Percentiles rank a stretch among this genome's conserved stretches.
phyloP scores from a whole-genome alignment of 371 early-diverging fungal genomes.

The Thermomucor indicae-seudaticae region DNA sequence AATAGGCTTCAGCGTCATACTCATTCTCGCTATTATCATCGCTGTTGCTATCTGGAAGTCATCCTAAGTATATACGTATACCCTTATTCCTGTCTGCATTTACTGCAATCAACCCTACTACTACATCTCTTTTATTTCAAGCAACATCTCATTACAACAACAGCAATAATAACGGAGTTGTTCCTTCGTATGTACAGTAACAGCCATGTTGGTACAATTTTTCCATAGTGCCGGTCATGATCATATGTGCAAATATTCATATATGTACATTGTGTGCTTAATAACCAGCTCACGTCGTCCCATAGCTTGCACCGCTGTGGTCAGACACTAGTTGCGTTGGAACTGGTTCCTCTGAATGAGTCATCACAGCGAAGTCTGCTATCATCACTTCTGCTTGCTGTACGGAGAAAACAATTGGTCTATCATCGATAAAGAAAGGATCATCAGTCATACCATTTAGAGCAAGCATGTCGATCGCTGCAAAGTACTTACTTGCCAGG shows the following conservation, averaged over 20 bases:
- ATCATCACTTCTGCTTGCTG: constrained; percentile 6
- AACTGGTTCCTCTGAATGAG: constrained; percentile 7
- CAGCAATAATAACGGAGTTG: too few relatives aligned
- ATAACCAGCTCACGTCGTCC: not conserved
- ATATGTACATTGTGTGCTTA: too few relatives aligned
- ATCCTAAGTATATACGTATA: not conserved
- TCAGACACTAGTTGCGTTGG: not conserved
- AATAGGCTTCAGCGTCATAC: constrained; percentile 36
- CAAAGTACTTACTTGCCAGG: constrained; percentile 11
- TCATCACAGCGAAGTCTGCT: constrained; percentile 14
- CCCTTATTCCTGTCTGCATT: not conserved
- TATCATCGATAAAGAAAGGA: not conserved
- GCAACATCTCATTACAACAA: too few relatives aligned
- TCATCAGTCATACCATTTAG: not conserved
- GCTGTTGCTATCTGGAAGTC: constrained; percentile 17
- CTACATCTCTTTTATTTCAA: too few relatives aligned
- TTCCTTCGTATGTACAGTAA: too few relatives aligned
- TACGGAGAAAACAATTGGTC: constrained; percentile 11
- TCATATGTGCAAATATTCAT: too few relatives aligned
- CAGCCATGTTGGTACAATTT: too few relatives aligned
- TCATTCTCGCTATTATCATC: constrained; percentile 29
- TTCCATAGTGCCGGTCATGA: too few relatives aligned
- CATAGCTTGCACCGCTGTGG: not conserved
- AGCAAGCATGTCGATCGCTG: too few relatives aligned
- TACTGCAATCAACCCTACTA: too few relatives aligned